These are phyloP conservation scores for Aspergillus leporis DNA, from an alignment of 495 filamentous ascomycete species.

Conservation along the genomic window DNA sequence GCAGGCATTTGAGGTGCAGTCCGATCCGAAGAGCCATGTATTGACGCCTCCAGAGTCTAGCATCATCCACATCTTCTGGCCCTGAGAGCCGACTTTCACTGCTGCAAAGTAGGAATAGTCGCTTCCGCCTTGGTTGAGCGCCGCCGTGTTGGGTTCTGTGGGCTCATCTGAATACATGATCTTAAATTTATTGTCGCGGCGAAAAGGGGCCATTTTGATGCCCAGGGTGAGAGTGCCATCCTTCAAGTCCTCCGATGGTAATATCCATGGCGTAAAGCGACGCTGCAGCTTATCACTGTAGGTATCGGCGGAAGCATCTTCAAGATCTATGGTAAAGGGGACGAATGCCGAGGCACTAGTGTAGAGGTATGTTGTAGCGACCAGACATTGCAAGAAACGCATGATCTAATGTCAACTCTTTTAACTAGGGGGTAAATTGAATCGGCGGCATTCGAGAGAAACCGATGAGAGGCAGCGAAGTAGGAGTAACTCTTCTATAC, in stretches of 20 bases:
- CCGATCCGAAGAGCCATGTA: conserved; percentile 73
- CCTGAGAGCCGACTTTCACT: conserved; percentile 64
- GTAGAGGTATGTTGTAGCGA: conserved; percentile 27
- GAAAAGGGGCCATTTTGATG: conserved; percentile 33
- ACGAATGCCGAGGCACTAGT: conserved; percentile 20
- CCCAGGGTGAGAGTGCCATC: conserved; percentile 27
- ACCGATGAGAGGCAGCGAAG: not conserved
- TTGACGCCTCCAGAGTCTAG: conserved; percentile 77
- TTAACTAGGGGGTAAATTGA: not conserved
- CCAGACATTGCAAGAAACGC: conserved; percentile 36
- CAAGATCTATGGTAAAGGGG: conserved; percentile 18
- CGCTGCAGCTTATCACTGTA: conserved; percentile 14
- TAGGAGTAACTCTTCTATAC: not conserved
- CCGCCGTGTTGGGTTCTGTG: conserved; percentile 55
- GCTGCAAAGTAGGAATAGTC: conserved; percentile 78
- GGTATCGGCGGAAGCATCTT: conserved; percentile 10
- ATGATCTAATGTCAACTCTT: conserved; percentile 27
- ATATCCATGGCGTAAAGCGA: conserved; percentile 39
- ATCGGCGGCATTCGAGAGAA: not conserved
- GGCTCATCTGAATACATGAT: conserved; percentile 58
- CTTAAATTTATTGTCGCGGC: conserved; percentile 52
- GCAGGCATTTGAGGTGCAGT: conserved; percentile 64
- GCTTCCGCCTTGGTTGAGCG: conserved; percentile 71
- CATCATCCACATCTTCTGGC: conserved; percentile 67
- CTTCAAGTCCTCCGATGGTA: conserved; percentile 16